These are phyloP conservation scores for Talaromyces sp. DNA, from an alignment of 2,329 filamentous ascomycete genomes.

Conservation along the genomic window DNA sequence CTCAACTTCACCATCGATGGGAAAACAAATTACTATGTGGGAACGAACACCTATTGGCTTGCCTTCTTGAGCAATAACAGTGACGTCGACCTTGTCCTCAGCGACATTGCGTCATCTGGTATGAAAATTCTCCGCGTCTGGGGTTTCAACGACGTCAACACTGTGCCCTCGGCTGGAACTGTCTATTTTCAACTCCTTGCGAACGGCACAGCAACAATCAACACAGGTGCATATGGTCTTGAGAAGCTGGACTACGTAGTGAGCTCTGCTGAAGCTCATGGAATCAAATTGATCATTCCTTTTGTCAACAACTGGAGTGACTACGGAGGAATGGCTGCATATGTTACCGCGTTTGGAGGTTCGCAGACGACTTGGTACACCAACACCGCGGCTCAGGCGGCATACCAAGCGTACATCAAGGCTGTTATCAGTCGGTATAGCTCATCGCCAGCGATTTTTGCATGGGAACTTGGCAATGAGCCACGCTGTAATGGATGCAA, in stretches of 20 bases:
- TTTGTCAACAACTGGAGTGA: slow-evolving; percentile 67
- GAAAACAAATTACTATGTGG: slow-evolving; percentile 44
- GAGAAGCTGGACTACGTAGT: slow-evolving; percentile 65
- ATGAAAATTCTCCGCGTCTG: slow-evolving; percentile 52
- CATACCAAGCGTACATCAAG: slow-evolving; percentile 62
- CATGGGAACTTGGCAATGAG: slow-evolving; percentile 68
- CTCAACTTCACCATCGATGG: slow-evolving; percentile 40
- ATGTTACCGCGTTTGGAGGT: slow-evolving; percentile 55
- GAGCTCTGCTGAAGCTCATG: slow-evolving; percentile 54
- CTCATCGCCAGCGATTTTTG: slow-evolving; percentile 58
- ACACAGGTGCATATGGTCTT: slow-evolving; percentile 60
- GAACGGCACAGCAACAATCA: slow-evolving; percentile 50
- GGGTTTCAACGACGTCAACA: slow-evolving; percentile 52
- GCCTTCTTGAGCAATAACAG: slow-evolving; percentile 47
- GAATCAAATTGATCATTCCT: slow-evolving; percentile 58
- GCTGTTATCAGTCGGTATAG: slow-evolving; percentile 59
- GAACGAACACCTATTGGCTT: slow-evolving; percentile 54
- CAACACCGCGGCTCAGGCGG: slow-evolving; percentile 49
- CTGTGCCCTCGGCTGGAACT: slow-evolving; percentile 38
- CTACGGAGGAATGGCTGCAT: slow-evolving; percentile 62
- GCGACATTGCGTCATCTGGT: slow-evolving; percentile 34
- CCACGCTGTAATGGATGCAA: slow-evolving; percentile 60
- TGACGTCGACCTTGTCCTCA: slow-evolving; percentile 46
- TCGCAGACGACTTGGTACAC: slow-evolving; percentile 57
- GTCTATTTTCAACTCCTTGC: slow-evolving; percentile 46